These are phyloP conservation scores for Aureobasidium sp. DNA, from an alignment of 2,329 filamentous ascomycete genomes.

Conservation along the genomic window DNA sequence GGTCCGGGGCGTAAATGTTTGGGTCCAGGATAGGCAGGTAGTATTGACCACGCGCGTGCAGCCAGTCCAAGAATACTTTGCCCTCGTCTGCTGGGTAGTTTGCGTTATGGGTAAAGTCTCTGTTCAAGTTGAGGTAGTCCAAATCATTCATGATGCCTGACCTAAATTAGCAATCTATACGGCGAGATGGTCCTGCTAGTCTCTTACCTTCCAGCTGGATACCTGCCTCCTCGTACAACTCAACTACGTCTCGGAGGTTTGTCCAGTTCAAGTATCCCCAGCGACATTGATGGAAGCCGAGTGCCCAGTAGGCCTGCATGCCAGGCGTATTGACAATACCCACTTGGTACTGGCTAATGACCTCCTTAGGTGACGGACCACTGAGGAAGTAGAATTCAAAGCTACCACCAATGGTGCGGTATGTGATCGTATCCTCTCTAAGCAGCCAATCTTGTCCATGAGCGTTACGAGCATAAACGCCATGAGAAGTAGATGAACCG, in stretches of 20 bases:
- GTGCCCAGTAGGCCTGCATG: conserved; percentile 21
- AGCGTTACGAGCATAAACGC: conserved; percentile 25
- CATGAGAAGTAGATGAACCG: conserved; percentile 19
- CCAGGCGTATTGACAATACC: conserved; percentile 20
- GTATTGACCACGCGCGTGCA: conserved; percentile 45
- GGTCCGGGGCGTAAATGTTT: conserved; percentile 58
- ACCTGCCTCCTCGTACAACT: conserved; percentile 40
- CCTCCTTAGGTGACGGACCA: conserved; percentile 17
- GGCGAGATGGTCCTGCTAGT: no score
- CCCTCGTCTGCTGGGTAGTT: conserved; percentile 40
- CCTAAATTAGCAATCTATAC: no score
- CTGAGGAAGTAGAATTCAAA: conserved; percentile 20
- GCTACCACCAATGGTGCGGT: conserved; percentile 24
- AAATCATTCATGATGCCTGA: conserved; percentile 32
- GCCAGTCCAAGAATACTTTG: conserved; percentile 37
- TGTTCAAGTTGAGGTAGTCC: conserved; percentile 46
- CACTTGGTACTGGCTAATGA: conserved; percentile 18
- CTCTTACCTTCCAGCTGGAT: conserved; percentile 29
- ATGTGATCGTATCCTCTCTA: conserved; percentile 19
- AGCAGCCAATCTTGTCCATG: conserved; percentile 27
- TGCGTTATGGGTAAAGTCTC: conserved; percentile 45
- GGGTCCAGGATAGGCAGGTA: conserved; percentile 49
- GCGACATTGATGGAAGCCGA: conserved; percentile 21
- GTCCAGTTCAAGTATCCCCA: conserved; percentile 56
- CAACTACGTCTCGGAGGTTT: conserved; percentile 48